Conservation (phyloP, 345 rosid genomes). For the Noccaea bulbosa region DNA sequence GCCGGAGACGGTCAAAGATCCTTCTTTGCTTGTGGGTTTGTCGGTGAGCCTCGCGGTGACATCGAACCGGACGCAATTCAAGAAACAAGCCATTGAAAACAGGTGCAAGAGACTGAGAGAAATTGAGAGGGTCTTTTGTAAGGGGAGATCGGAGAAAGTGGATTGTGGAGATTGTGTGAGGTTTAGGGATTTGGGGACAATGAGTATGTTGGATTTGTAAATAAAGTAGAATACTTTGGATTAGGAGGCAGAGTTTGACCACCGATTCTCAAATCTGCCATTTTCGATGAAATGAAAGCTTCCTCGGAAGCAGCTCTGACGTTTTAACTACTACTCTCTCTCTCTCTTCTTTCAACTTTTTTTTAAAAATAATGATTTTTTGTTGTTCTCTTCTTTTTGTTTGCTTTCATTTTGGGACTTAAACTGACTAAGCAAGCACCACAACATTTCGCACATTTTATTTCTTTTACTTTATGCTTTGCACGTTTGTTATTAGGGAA, state of each 20-base stretch:
- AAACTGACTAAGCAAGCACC: not conserved
- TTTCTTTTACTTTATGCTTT: not conserved
- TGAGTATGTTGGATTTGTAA: constrained; percentile 14
- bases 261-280: constrained; percentile 29
- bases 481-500: not conserved
- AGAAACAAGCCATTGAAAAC: constrained; percentile 52
- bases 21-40: constrained; percentile 15
- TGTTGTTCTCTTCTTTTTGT: not conserved
- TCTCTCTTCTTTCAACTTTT: not conserved
- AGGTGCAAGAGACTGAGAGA: constrained; percentile 30
- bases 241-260: constrained; percentile 41
- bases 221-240: constrained; percentile 22
- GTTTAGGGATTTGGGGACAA: constrained; percentile 21
- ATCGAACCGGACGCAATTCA: constrained; percentile 40
- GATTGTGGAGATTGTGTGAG: not conserved
- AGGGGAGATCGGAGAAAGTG: not conserved
- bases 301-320: constrained; percentile 31
- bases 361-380: no score
- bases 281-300: constrained; percentile 35
- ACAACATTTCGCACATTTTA: constrained; percentile 21
- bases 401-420: not conserved
- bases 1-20: constrained; percentile 15
- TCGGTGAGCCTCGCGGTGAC: constrained; percentile 13
- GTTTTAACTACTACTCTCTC: constrained; percentile 38
- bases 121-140: not conserved